These are phyloP conservation scores for Cucumis melo DNA, from an alignment of 306 rosid genomes.

Conservation along the genomic window DNA sequence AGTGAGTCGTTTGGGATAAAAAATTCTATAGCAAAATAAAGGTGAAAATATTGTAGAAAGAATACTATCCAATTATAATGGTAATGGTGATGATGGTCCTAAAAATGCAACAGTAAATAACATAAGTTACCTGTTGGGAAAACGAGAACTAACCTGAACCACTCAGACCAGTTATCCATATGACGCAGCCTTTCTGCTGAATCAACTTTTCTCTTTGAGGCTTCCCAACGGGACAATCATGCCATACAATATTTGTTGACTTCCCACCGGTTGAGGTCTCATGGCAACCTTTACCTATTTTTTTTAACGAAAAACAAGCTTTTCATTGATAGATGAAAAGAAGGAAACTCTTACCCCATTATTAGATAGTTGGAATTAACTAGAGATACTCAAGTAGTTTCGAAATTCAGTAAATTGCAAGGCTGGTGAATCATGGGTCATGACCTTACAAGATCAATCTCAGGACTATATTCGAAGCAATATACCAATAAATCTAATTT, in stretches of 20 bases:
- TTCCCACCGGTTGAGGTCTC: conserved; percentile 49
- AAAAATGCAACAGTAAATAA: background rate
- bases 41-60: background rate
- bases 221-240: conserved; percentile 59
- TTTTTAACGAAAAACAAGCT: too few relatives aligned
- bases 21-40: background rate
- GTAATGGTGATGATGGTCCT: background rate
- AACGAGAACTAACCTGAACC: conserved; percentile 74
- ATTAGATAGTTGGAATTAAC: conserved; percentile 19
- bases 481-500: background rate
- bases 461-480: background rate
- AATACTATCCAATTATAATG: background rate
- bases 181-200: conserved; percentile 88
- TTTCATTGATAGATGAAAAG: too few relatives aligned
- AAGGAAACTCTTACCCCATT: conserved; percentile 27
- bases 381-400: conserved; percentile 13
- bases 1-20: background rate
- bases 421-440: background rate
- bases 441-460: background rate
- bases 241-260: conserved; percentile 81
- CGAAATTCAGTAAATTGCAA: background rate
- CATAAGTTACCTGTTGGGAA: background rate
- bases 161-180: conserved; percentile 97
- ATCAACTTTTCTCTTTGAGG: conserved; percentile 64
- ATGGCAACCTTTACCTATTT: conserved; percentile 28